A percentile compares a stretch with the other conserved stretches of the same genome.
phyloP scores from a whole-genome alignment of 1,284 basidiomycete species.

The Earliella scabrosa region DNA sequence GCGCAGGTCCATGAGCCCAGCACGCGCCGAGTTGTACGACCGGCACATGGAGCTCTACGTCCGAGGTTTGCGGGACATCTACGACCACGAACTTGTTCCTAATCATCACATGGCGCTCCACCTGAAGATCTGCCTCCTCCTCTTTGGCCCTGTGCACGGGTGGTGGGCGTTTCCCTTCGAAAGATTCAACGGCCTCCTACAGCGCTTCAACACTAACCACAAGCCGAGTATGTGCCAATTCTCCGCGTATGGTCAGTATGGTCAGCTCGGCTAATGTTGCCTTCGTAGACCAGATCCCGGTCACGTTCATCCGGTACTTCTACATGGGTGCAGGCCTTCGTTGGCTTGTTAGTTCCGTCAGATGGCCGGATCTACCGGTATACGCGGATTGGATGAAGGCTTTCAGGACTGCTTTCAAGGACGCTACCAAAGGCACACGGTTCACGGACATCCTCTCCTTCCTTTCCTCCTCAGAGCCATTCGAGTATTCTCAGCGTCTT shows the following conservation, averaged over 20 bases:
- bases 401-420: not conserved
- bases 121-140: slow-evolving; percentile 28
- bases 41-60: slow-evolving; percentile 37
- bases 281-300: slow-evolving; percentile 10
- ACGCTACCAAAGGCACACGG: not conserved
- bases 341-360: not conserved
- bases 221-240: not conserved
- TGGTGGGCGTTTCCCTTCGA: slow-evolving; percentile 29
- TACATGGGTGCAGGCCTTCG: slow-evolving; percentile 12
- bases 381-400: not conserved
- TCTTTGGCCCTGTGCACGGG: slow-evolving; percentile 40
- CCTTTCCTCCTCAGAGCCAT: not conserved
- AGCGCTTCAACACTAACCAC: slow-evolving; percentile 12
- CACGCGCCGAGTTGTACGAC: slow-evolving; percentile 23
- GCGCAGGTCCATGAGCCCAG: not conserved
- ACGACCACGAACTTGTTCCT: slow-evolving; percentile 33
- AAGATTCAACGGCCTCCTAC: slow-evolving; percentile 19
- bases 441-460: not conserved
- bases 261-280: not conserved
- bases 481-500: not conserved
- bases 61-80: slow-evolving; percentile 32
- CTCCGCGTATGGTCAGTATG: not conserved
- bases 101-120: slow-evolving; percentile 46
- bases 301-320: slow-evolving; percentile 15
- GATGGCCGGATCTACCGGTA: slow-evolving; percentile 1